Base-by-base conservation (phyloP, 805 yeast genomes). In the Ogataea neopini region DNA sequence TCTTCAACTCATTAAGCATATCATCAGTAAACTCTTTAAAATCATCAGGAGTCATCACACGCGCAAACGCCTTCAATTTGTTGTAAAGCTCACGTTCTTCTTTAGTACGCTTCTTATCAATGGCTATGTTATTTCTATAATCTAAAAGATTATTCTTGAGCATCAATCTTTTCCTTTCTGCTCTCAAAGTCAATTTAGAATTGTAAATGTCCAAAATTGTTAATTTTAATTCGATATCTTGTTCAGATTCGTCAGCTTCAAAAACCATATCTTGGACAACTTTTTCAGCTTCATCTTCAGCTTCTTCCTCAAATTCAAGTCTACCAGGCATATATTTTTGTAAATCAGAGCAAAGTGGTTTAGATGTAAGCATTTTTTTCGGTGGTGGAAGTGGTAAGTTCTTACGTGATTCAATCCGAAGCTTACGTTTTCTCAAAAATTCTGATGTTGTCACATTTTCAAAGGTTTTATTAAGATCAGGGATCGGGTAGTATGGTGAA, bases 241-340 rank as follows among this genome's bases (percentile, higher is more conserved):
- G 83, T 18, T 85, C 81, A 45, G 83, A 82, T 60, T 94, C 99
- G 54, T 92, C 98, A 0, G 92, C 88, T 59, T 94, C 98, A 61
- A 95, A 94, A 1, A 85, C 79, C 96, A 94, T 88, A 64, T 94
- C 99, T 62, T 94, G 94, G 15, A 94, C 88, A 0, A 94, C 84
- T 47, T 85, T 75, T 67, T 94, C 99, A 0, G 99, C 98, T 47
- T 94, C 99, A 60, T 94, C 94, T 64, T 94, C 99, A 33, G 87
- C 90, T 65, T 94, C 99, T 49, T 85, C 88, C 60, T 94, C 99
- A 66, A 94, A 94, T 66, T 94, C 99, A 51, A 94, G 72, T 61
- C 99, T 81, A 36, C 98, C 99, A 33, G 99, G 99, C 99, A 94
- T 94, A 64, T 84, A 94, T 2, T 97, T 97, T 66, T 94, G 98